Evolutionary conservation across 768 basidiomycete species (phyloP).

Genomic region (Galerina marginata): DNA sequence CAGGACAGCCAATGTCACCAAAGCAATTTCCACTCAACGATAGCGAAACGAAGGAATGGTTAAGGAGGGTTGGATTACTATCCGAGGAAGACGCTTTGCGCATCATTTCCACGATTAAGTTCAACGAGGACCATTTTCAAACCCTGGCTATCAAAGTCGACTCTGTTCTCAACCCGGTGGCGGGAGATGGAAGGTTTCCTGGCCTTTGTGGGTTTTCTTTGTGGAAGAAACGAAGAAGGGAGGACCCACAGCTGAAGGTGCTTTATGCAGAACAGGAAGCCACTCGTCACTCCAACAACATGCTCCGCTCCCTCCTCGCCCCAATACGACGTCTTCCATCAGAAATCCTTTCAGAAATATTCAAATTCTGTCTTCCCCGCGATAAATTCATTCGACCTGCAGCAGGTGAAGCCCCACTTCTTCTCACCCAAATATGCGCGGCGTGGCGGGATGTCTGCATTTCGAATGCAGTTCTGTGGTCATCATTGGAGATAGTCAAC

Average conservation of each 20-base stretch:
- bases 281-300: neutral
- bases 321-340: conserved; percentile 30
- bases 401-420: conserved; percentile 21
- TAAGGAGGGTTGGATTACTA: neutral
- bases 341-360: conserved; percentile 31
- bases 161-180: conserved; percentile 1
- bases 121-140: conserved; percentile 8
- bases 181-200: neutral
- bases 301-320: conserved; percentile 12
- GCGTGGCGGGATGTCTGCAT: conserved; percentile 36
- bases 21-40: conserved; percentile 1
- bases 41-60: conserved; percentile 6
- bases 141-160: conserved; percentile 1
- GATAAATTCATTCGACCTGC: conserved; percentile 19
- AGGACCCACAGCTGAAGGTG: neutral
- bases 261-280: neutral
- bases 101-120: conserved; percentile 2
- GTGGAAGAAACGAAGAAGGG: neutral
- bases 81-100: conserved; percentile 5
- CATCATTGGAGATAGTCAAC: conserved; percentile 21
- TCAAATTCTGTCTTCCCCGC: conserved; percentile 24
- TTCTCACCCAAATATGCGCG: conserved; percentile 31
- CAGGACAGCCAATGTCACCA: conserved; percentile 10
- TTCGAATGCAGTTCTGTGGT: conserved; percentile 34
- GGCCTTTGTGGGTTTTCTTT: conserved; percentile 10